Percentiles rank a stretch among this genome's conserved stretches.
Conservation (phyloP, 768 basidiomycete genomes). For the Panaeolus papilionaceus region DNA sequence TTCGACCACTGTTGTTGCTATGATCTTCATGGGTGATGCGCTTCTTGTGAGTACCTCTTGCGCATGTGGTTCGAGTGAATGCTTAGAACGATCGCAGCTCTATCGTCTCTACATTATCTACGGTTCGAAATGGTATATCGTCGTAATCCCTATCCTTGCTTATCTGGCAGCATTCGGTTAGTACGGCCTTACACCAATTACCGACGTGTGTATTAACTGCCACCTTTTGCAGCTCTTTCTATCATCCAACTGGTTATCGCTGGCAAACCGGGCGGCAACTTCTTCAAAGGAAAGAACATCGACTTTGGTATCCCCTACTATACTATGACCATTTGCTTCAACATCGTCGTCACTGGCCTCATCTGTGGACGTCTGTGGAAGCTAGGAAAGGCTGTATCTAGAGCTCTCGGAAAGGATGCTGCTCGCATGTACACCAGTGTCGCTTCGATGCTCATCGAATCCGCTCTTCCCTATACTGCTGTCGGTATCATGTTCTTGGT, state of each 20-base stretch:
- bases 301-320: slow-evolving; percentile 46
- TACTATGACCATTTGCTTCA: slow-evolving; percentile 43
- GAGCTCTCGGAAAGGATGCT: slow-evolving; percentile 35
- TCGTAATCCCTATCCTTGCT: slow-evolving; percentile 30
- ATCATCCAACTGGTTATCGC: slow-evolving; percentile 43
- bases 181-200: background rate
- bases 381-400: slow-evolving; percentile 33
- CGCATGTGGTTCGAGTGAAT: background rate
- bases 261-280: slow-evolving; percentile 42
- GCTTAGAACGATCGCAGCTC: slow-evolving; percentile 24
- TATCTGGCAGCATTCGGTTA: slow-evolving; percentile 34
- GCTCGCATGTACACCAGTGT: slow-evolving; percentile 41
- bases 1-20: slow-evolving; percentile 30
- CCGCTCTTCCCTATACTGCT: slow-evolving; percentile 43
- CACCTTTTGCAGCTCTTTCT: slow-evolving; percentile 35
- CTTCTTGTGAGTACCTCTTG: slow-evolving; percentile 27
- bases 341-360: slow-evolving; percentile 45
- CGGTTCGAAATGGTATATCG: slow-evolving; percentile 25
- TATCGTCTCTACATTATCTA: slow-evolving; percentile 36
- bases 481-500: slow-evolving; percentile 43
- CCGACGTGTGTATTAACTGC: too few relatives aligned
- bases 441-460: slow-evolving; percentile 44
- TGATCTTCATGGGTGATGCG: slow-evolving; percentile 37
- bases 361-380: slow-evolving; percentile 45
- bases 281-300: slow-evolving; percentile 41